Conservation (phyloP, 805 yeast genomes). For the Millerago galiae region DNA sequence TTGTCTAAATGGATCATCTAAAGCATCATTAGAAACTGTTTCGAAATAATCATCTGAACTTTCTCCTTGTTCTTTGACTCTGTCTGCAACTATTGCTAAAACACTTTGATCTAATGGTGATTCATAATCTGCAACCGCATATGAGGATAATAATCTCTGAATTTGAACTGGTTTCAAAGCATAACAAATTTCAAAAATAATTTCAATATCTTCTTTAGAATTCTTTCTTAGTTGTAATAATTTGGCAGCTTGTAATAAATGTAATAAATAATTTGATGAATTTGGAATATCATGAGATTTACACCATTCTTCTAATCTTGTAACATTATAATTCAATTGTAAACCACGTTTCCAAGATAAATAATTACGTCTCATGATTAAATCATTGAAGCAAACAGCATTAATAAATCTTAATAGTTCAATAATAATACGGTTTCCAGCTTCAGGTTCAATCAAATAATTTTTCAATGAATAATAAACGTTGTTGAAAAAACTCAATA, state of each 20-base stretch:
- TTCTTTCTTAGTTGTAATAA: conserved; percentile 86
- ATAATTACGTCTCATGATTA: conserved; percentile 90
- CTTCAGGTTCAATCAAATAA: conserved; percentile 79
- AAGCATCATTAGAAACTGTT: conserved; percentile 63
- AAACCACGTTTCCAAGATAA: conserved; percentile 97
- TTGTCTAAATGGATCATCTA: conserved; percentile 76
- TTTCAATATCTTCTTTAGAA: conserved; percentile 82
- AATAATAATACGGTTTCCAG: conserved; percentile 74
- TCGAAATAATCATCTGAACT: conserved; percentile 63
- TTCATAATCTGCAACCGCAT: conserved; percentile 90
- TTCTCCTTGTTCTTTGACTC: conserved; percentile 55
- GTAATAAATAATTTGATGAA: conserved; percentile 77
- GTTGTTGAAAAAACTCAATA: conserved; percentile 79
- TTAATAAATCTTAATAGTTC: conserved; percentile 84
- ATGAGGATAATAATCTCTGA: conserved; percentile 84
- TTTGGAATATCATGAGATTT: conserved; percentile 87
- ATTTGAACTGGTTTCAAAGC: conserved; percentile 92
- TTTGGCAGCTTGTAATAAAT: conserved; percentile 88
- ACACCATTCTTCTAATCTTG: conserved; percentile 98
- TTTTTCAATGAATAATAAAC: conserved; percentile 92
- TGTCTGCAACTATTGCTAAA: conserved; percentile 72
- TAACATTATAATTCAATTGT: conserved; percentile 92
- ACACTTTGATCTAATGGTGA: conserved; percentile 82
- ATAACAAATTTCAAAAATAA: conserved; percentile 91
- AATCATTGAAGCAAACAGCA: conserved; percentile 89